A percentile compares a stretch with the other conserved stretches of the same genome.
Evolutionary conservation across 352 stramenopile genomes (phyloP).

Genomic region (Phytophthora quininea): DNA sequence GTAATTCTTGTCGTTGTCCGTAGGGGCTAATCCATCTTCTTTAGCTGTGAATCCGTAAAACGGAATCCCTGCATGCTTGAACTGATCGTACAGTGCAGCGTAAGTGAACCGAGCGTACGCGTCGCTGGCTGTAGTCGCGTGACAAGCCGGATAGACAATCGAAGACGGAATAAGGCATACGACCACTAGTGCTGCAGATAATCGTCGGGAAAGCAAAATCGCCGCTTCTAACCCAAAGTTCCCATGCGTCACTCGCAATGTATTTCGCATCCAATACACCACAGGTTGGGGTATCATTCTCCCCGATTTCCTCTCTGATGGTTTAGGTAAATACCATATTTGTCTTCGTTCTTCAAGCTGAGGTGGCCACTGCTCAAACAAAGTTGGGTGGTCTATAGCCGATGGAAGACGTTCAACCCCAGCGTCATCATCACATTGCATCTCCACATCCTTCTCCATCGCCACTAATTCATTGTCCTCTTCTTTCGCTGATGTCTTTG

Average conservation of each 20-base stretch:
- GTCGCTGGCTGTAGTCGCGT: slow-evolving; percentile 60
- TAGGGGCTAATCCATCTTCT: slow-evolving; percentile 1
- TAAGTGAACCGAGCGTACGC: slow-evolving; percentile 62
- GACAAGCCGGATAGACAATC: slow-evolving; percentile 59
- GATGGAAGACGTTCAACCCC: slow-evolving; percentile 6
- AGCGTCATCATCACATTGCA: neutral
- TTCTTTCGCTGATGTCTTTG: slow-evolving; percentile 1
- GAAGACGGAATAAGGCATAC: slow-evolving; percentile 52
- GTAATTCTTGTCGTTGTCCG: slow-evolving; percentile 4
- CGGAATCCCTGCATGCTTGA: slow-evolving; percentile 42
- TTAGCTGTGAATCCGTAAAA: slow-evolving; percentile 54
- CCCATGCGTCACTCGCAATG: slow-evolving; percentile 56
- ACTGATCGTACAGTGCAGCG: slow-evolving; percentile 52
- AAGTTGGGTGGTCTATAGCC: slow-evolving; percentile 12
- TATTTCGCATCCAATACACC: slow-evolving; percentile 78
- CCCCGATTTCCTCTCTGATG: slow-evolving; percentile 1
- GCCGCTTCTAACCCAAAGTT: slow-evolving; percentile 71
- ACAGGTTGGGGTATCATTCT: slow-evolving; percentile 31
- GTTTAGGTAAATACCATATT: slow-evolving; percentile 41
- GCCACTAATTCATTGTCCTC: neutral
- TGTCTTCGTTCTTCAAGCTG: slow-evolving; percentile 52
- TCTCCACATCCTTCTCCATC: neutral
- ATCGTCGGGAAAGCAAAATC: slow-evolving; percentile 47
- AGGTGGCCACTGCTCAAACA: slow-evolving; percentile 55
- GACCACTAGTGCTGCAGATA: slow-evolving; percentile 50